A percentile compares a stretch with the other conserved stretches of the same genome.
Evolutionary conservation across 345 rosid species (phyloP).

Genomic region (Sonneratia alba): DNA sequence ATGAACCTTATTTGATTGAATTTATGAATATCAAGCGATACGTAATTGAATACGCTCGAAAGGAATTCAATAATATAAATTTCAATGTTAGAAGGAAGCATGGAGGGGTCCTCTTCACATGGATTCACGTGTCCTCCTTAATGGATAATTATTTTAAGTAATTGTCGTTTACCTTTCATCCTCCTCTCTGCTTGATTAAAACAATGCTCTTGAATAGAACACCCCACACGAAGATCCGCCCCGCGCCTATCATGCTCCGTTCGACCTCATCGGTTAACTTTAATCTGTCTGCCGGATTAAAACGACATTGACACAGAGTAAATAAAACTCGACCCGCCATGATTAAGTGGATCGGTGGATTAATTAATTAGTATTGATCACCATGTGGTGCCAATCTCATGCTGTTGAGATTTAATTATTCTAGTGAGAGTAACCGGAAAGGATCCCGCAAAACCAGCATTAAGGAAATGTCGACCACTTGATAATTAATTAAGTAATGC

Average conservation of each 20-base stretch:
- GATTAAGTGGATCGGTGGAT: neutral
- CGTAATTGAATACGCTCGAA: conserved; percentile 9
- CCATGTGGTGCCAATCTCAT: neutral
- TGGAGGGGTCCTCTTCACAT: conserved; percentile 54
- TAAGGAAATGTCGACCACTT: conserved; percentile 35
- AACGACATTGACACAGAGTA: neutral
- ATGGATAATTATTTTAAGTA: conserved; percentile 7
- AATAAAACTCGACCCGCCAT: neutral
- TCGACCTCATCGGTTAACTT: neutral
- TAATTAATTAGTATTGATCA: too few species aligned
- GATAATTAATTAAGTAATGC: neutral
- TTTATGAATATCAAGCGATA: neutral
- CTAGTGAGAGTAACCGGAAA: conserved; percentile 14
- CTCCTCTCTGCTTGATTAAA: neutral
- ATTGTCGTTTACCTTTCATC: neutral
- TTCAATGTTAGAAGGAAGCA: conserved; percentile 22
- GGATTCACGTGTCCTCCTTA: conserved; percentile 40
- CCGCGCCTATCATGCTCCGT: neutral
- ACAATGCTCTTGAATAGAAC: too few species aligned
- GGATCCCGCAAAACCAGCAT: conserved; percentile 31
- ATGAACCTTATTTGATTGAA: neutral
- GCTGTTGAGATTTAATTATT: neutral
- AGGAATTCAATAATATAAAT: conserved; percentile 8
- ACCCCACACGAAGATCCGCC: neutral
- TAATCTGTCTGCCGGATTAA: neutral